Conservation (phyloP, 2,329 filamentous ascomycete species). For the Aspergillus bombycis region DNA sequence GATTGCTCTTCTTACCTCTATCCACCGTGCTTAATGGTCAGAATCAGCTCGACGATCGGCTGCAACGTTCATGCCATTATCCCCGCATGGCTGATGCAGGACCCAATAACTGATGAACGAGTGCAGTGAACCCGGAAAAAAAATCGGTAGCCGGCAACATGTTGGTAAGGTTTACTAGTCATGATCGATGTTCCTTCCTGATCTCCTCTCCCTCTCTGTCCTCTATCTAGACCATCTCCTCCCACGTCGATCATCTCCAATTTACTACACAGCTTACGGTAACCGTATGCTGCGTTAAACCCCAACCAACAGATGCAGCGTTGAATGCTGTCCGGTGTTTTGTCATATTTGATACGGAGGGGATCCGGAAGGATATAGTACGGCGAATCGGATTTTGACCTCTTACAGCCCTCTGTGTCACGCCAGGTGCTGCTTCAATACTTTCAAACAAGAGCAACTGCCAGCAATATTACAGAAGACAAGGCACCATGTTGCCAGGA, state of each 20-base stretch:
- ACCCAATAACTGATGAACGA: slow-evolving; percentile 10
- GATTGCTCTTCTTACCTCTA: not conserved
- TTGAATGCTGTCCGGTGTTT: not conserved
- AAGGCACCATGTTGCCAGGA: slow-evolving; percentile 18
- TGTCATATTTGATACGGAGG: not conserved
- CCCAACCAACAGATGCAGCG: not conserved
- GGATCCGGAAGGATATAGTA: not conserved
- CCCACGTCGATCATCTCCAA: slow-evolving; percentile 12
- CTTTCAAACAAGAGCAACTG: not conserved
- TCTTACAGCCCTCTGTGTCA: not conserved
- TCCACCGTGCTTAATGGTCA: not conserved
- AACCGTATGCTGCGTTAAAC: not conserved
- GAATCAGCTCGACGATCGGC: not conserved
- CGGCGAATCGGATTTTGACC: not conserved
- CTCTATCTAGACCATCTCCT: slow-evolving; percentile 1
- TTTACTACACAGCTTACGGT: not conserved
- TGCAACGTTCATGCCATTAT: not conserved
- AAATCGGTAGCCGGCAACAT: slow-evolving; percentile 10
- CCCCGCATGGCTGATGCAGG: slow-evolving; percentile 18
- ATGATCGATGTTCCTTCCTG: slow-evolving; percentile 5
- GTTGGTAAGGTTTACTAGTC: slow-evolving; percentile 5
- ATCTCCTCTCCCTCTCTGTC: slow-evolving; percentile 13
- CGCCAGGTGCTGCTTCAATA: not conserved
- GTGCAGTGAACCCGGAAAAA: not conserved
- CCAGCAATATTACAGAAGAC: not conserved